phyloP scores from a whole-genome alignment of 257 asterid genomes.

The Penstemon barbatus region DNA sequence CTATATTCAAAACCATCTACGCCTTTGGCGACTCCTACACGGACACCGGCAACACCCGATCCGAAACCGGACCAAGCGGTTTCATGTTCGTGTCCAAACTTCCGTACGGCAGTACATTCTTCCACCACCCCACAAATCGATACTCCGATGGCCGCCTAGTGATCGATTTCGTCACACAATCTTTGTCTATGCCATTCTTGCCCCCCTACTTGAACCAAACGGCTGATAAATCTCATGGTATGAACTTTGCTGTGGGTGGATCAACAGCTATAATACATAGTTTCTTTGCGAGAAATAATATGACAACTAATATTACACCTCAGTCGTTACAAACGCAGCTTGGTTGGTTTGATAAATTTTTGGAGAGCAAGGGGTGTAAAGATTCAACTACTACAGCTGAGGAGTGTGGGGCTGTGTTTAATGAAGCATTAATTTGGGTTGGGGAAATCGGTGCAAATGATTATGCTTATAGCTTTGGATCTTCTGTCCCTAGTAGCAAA shows the following conservation, averaged over 20 bases:
- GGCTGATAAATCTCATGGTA: conserved; percentile 42
- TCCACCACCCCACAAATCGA: conserved; percentile 83
- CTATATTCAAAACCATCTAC: conserved; percentile 55
- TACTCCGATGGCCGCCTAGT: conserved; percentile 89
- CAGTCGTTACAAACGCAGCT: conserved; percentile 52
- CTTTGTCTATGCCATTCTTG: conserved; percentile 58
- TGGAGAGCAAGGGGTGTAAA: conserved; percentile 37
- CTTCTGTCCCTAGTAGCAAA: conserved; percentile 43
- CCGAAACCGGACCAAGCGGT: conserved; percentile 65
- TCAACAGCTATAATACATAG: conserved; percentile 51
- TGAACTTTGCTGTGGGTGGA: conserved; percentile 81
- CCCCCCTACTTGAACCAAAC: conserved; percentile 50
- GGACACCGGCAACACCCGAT: conserved; percentile 87
- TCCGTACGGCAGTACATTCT: conserved; percentile 81
- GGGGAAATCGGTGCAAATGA: conserved; percentile 71
- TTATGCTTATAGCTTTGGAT: conserved; percentile 65
- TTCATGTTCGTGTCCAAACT: conserved; percentile 71
- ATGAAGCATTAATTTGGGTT: conserved; percentile 53
- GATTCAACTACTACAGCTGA: conserved; percentile 20
- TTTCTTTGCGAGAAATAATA: conserved; percentile 46
- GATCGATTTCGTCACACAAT: conserved; percentile 64
- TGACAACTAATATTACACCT: conserved; percentile 44
- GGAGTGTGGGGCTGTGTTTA: conserved; percentile 33
- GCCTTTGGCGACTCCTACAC: conserved; percentile 94
- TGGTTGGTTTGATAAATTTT: conserved; percentile 39